Conservation (phyloP, 352 stramenopile species). For the Globisporangium abappressorium region DNA sequence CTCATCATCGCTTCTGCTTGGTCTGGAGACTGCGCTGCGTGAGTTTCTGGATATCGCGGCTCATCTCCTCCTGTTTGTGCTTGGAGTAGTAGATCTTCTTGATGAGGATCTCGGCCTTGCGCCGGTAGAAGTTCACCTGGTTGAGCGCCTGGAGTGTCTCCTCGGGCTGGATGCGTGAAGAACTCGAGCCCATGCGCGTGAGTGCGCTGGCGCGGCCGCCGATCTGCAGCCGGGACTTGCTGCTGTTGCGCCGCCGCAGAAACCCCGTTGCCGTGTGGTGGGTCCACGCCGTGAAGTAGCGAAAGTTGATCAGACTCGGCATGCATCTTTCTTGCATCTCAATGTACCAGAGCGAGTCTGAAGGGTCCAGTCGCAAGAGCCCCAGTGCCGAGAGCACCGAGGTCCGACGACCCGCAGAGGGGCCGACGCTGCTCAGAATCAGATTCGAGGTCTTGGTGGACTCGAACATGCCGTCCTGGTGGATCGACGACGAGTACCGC, state of each 20-base stretch:
- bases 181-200: slow-evolving; percentile 12
- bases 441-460: slow-evolving; percentile 23
- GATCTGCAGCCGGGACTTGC: not conserved
- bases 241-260: not conserved
- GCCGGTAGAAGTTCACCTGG: slow-evolving; percentile 63
- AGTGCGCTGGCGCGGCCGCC: not conserved
- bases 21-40: slow-evolving; percentile 48
- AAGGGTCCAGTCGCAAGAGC: slow-evolving; percentile 13
- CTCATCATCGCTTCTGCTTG: slow-evolving; percentile 23
- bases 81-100: slow-evolving; percentile 64
- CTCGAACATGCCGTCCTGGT: slow-evolving; percentile 26
- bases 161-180: slow-evolving; percentile 44
- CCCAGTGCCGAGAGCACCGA: not conserved
- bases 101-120: slow-evolving; percentile 58
- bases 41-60: slow-evolving; percentile 59
- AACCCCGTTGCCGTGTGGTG: not conserved
- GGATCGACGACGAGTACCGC: slow-evolving; percentile 49
- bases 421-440: slow-evolving; percentile 24
- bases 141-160: slow-evolving; percentile 50
- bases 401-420: not conserved
- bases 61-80: slow-evolving; percentile 65
- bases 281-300: slow-evolving; percentile 30
- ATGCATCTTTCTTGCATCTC: slow-evolving; percentile 36
- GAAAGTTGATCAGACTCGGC: slow-evolving; percentile 42
- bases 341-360: slow-evolving; percentile 18